Evolutionary conservation across 495 filamentous ascomycete species (phyloP).

Genomic region (Saxophila tyrrhenica): DNA sequence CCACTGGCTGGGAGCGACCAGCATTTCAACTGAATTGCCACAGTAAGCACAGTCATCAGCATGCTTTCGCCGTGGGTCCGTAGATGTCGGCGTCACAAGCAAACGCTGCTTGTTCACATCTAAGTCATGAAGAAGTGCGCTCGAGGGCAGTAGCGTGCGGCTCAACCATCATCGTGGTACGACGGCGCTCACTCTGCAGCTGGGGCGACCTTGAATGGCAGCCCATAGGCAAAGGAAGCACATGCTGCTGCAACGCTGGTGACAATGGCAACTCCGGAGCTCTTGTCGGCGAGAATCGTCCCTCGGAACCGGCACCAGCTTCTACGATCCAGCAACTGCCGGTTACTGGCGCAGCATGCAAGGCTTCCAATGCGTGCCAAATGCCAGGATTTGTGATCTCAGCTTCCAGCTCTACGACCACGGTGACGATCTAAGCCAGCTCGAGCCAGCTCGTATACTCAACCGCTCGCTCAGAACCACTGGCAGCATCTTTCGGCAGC

Average conservation of each 20-base stretch:
- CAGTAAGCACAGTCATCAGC: no score
- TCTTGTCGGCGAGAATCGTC: background rate
- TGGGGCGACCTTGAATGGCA: background rate
- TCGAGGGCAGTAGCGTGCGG: background rate
- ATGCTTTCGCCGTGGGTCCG: no score
- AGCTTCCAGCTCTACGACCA: no score
- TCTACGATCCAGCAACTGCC: no score
- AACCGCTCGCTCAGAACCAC: background rate
- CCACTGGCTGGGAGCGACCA: conserved; percentile 19
- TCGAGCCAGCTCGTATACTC: background rate
- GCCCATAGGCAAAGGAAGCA: background rate
- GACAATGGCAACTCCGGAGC: background rate
- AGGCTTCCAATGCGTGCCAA: no score
- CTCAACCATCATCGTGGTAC: background rate
- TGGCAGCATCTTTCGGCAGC: background rate
- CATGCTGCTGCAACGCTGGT: background rate
- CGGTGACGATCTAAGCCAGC: no score
- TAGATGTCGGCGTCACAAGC: background rate
- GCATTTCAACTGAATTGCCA: conserved; percentile 11
- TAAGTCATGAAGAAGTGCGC: background rate
- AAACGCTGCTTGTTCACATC: background rate
- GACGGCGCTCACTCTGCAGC: background rate
- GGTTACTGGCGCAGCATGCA: no score
- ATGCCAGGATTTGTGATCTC: no score
- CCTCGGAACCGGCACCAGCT: background rate